Base-by-base conservation (phyloP, 176 grass and related monocot species). In the Dendrocalamus sinicus region DNA sequence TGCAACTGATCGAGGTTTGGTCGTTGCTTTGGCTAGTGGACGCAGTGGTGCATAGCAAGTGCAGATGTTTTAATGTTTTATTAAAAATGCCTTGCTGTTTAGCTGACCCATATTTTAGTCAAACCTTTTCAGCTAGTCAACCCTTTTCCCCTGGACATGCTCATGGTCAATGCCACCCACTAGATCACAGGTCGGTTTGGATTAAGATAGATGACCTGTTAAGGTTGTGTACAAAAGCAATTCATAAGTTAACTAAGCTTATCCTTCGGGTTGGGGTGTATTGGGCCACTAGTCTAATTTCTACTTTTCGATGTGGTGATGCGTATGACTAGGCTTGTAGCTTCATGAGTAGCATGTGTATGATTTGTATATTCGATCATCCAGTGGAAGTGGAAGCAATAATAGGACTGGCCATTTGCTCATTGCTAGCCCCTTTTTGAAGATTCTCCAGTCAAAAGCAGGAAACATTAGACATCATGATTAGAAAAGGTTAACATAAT, bases 111-210 rank as follows among this genome's bases (percentile, higher is more conserved):
- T 80, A 20, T 2, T 26, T 48, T 47, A 3, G 53, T 82, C 52
- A 88, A 71, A 51, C 58, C 63, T 28, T 82, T 76, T 4, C 5
- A 2, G 37, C 37, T 39, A 39, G 37, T 39, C 37, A 71, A 51
- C 58, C 63, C 22, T 82, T 76, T 79, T 3, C 2, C 4, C 5
- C 12, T 45, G 72, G 58, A 72, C 72, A 62, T 52, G 72, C 23
- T 30, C 63, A 28, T 77, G 72, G 87, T 89, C 81, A 89, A 84
- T 84, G 81, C 81, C 67, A 79, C 87, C 81, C 57, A 89, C 81
- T 79, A 79, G 60, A 67, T 87, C 51, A 47, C 78, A 80, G 19
- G 17, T 67, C 59, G 62, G 69, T 87, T 67, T 81, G 69, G 60
- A 71, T 70, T 60, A 86, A 61, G 65, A 75, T 54, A 61, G 65